Evolutionary conservation across 2,329 filamentous ascomycete genomes (phyloP), one percentile per base, ranked within the genome.

Genomic region (Alternaria incomplexa): DNA sequence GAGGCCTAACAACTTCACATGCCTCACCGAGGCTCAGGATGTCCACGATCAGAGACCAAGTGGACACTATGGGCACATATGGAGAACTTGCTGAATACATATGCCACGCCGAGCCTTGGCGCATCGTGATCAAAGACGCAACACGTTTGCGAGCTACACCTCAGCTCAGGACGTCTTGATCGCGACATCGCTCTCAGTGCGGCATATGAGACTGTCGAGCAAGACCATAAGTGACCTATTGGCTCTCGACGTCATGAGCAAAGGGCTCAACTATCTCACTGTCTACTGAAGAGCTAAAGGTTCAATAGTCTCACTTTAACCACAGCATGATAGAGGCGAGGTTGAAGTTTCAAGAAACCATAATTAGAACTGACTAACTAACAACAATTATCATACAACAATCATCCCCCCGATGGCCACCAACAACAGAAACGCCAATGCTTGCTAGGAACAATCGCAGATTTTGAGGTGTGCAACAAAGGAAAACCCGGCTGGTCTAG

Each of bases 401-500:
- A 12, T 47, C 20, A 9, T 52, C 30, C 13, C 48, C 48, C 22
- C 25, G 48, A 28, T 50, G 45, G 45, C 45, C 36, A 47, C 22
- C 44, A 46, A 59, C 44, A 50, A 25, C 17, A 55, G 15, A 36
- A 58, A 62, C 60, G 60, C 60, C 56, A 36, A 54, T 62, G 56
- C 60, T 57, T 62, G 56, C 60, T 57, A 44, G 54, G 30, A 58
- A 9, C 48, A 8, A 15, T 36, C 40, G 30, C 51, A 56, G n/a
- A 30, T 55, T 55, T 28, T 28, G 30, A 32, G 43, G 48, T 63
- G 56, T 63, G 61, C 61, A 52, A 64, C 67, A 69, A 61, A 69
- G 51, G 65, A 69, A 69, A 69, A 69, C 63, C 67, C 47, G 67
- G 67, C 65, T 69, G 63, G 61, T 53, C 65, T 45, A 69, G 67